Base-by-base conservation (phyloP, 805 yeast genomes). In the Cyberlindnera samutprakarnensis region DNA sequence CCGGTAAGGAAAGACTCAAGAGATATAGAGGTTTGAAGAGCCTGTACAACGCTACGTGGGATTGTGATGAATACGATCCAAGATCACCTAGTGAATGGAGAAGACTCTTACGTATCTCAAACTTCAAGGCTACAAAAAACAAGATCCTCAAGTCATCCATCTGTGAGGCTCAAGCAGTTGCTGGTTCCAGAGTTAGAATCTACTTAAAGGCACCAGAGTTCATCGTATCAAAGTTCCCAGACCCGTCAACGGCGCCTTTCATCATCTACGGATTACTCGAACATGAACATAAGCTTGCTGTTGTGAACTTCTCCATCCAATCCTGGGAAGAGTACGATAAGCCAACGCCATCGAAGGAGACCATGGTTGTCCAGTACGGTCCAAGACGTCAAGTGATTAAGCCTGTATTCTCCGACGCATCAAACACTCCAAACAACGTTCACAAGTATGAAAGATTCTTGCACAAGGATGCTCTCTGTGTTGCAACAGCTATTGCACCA, bases 401-500 rank as follows among this genome's bases (percentile, higher is more conserved):
- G 34, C 99, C 99, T 12, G 49, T 83, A 19, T 90, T 80, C 64
- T 85, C 90, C 31, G 82, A 81, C 46, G 78, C 78, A 8, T 72
- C 86, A 5, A 78, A 76, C 48, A 77, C 78, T 35, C 65, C 85
- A 31, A 90, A 88, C 53, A 82, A 86, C 49, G 95, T 90, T 21
- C 85, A 86, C 60, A 88, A 85, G 54, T 79, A 69, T 49, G 92
- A 85, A 56, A 70, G 86, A 47, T 92, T 79, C 54, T 67, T 85
- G 38, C 95, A 87, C 49, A 79, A 75, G 28, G 94, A 90, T 14
- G 63, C 73, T 5, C 54, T 78, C 4, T 69, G 82, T 6, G 69
- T 87, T 26, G 96, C 95, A 5, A 80, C 96, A 1, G 78, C 86
- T 30, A 78, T 88, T 41, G 88, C 88, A 0, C 98, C 98, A 9